phyloP scores from a whole-genome alignment of 208 protist genomes.

The Tetramitus jugosus region DNA sequence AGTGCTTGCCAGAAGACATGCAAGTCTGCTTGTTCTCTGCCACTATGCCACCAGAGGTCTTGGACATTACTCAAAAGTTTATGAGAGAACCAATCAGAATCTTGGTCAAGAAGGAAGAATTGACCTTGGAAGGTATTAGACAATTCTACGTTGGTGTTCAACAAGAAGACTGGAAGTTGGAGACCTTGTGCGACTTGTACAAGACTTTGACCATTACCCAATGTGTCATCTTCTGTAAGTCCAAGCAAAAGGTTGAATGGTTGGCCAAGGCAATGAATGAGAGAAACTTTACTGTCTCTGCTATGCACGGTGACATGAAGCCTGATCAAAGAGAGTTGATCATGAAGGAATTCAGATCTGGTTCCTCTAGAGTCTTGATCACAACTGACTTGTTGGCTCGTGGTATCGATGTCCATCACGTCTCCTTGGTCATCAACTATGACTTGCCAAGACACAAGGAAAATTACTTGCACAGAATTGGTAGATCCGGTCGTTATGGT shows the following conservation, averaged over 20 bases:
- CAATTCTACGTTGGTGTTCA: constrained; percentile 96
- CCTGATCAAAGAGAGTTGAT: constrained; percentile 94
- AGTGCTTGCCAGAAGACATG: constrained; percentile 83
- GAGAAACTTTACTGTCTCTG: constrained; percentile 79
- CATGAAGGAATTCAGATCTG: constrained; percentile 94
- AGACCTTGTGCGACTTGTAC: constrained; percentile 90
- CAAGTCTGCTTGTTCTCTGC: constrained; percentile 96
- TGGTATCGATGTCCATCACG: constrained; percentile 99
- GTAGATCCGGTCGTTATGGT: constrained; percentile 97
- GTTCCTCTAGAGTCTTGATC: constrained; percentile 91
- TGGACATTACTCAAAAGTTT: constrained; percentile 96
- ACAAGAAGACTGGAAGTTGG: constrained; percentile 94
- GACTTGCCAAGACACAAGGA: constrained; percentile 97
- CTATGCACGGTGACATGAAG: constrained; percentile 95
- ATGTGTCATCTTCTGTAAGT: constrained; percentile 98
- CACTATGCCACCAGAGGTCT: constrained; percentile 95
- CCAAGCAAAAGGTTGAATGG: constrained; percentile 91
- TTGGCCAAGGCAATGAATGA: constrained; percentile 73
- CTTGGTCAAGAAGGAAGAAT: constrained; percentile 96
- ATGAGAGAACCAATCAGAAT: constrained; percentile 97
- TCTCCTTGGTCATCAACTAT: constrained; percentile 99
- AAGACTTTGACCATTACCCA: constrained; percentile 77
- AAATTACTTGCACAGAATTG: constrained; percentile 98
- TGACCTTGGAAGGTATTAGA: constrained; percentile 98
- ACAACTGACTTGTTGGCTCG: constrained; percentile 97